Conservation (phyloP, 129 eudicot genomes). For the Heracleum sosnowskyi region DNA sequence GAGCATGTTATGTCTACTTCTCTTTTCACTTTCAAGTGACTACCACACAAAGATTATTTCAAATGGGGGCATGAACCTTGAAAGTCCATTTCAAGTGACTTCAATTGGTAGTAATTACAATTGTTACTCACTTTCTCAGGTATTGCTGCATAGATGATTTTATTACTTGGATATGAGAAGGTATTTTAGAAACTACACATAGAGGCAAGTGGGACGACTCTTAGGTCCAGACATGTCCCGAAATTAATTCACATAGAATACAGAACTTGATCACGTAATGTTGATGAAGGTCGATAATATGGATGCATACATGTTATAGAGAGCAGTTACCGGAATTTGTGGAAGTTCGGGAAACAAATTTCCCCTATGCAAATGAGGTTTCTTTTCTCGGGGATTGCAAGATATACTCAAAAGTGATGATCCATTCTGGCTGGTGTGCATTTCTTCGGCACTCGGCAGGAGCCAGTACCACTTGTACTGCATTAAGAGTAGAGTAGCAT, state of each 20-base stretch:
- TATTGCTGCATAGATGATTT: conserved; percentile 61
- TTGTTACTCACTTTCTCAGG: conserved; percentile 29
- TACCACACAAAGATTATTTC: no score
- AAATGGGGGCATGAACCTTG: no score
- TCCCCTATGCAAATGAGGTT: conserved; percentile 18
- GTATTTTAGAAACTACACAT: conserved; percentile 34
- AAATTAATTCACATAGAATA: conserved; percentile 26
- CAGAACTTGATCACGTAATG: conserved; percentile 21
- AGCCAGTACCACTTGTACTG: conserved; percentile 15
- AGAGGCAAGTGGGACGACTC: conserved; percentile 17
- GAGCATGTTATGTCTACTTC: not conserved
- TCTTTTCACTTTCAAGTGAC: no score
- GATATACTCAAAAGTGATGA: conserved; percentile 17
- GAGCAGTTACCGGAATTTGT: conserved; percentile 16
- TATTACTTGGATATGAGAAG: conserved; percentile 41
- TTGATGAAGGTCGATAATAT: conserved; percentile 15
- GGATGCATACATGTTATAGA: conserved; percentile 8
- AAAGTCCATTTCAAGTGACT: not conserved
- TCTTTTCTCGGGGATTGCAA: conserved; percentile 30
- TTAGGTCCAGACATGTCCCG: conserved; percentile 4
- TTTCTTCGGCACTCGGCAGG: conserved; percentile 25
- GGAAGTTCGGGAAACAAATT: conserved; percentile 9
- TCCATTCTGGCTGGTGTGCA: conserved; percentile 21
- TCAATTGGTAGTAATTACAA: not conserved
- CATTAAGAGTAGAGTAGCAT: conserved; percentile 20